Conservation (phyloP, 2,329 filamentous ascomycete genomes). For the Fusarium praegraminearum region DNA sequence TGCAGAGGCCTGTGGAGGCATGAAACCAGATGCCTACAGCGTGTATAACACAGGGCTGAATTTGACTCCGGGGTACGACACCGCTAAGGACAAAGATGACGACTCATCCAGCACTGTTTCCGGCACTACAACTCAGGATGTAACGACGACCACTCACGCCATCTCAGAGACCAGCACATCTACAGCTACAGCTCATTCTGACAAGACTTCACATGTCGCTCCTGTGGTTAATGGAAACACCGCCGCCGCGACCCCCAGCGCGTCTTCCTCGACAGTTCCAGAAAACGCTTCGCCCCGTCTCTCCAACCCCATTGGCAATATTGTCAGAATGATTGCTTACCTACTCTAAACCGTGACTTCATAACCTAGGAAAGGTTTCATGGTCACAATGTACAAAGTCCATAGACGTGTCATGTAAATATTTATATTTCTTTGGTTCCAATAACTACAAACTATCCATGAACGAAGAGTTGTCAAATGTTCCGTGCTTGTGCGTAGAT, state of each 20-base stretch:
- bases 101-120: background rate
- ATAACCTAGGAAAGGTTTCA: too few relatives aligned
- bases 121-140: background rate
- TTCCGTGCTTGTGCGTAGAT: background rate
- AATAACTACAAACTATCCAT: background rate
- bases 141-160: background rate
- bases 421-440: background rate
- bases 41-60: slow-evolving; percentile 28
- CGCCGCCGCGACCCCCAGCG: slow-evolving; percentile 5
- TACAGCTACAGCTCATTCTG: background rate
- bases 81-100: background rate
- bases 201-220: background rate
- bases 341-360: background rate
- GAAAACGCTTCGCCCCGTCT: slow-evolving; percentile 22
- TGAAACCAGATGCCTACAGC: slow-evolving; percentile 1
- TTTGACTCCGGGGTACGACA: slow-evolving; percentile 1
- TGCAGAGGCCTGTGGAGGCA: slow-evolving; percentile 26
- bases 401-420: background rate
- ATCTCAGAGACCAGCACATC: background rate
- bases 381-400: background rate
- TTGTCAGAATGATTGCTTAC: background rate
- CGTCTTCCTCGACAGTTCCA: slow-evolving; percentile 2
- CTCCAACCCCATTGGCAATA: slow-evolving; percentile 16
- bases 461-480: background rate
- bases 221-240: background rate